Evolutionary conservation across 202 grass and related monocot genomes (phyloP).

Genomic region (Setaria viridis): DNA sequence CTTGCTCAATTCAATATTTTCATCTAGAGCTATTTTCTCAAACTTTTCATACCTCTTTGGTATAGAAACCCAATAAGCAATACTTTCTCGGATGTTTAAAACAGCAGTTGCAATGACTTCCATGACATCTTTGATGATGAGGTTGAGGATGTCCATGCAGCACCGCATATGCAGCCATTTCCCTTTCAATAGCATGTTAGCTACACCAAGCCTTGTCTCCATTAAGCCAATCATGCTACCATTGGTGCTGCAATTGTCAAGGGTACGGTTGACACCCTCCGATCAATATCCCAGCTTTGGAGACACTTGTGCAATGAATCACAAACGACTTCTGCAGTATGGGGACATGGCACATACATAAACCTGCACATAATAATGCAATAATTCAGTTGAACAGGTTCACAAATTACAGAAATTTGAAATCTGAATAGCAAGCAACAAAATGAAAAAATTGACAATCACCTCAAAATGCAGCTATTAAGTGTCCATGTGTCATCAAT

Average conservation of each 20-base stretch:
- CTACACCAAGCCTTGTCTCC: background rate
- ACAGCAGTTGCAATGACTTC: background rate
- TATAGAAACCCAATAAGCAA: background rate
- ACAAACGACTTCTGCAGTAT: background rate
- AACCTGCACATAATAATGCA: background rate
- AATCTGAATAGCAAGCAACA: background rate
- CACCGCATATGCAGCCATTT: background rate
- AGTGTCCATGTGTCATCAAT: conserved; percentile 8
- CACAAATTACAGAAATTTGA: background rate
- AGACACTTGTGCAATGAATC: background rate
- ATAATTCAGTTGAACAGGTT: background rate
- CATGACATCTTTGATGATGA: background rate
- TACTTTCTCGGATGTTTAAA: background rate
- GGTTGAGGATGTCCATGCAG: background rate
- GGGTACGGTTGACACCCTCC: background rate
- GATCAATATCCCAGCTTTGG: background rate
- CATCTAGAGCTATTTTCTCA: background rate
- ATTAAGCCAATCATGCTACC: background rate
- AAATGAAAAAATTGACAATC: background rate
- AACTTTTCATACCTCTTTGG: conserved; percentile 18
- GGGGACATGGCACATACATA: conserved; percentile 1
- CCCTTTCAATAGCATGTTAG: background rate
- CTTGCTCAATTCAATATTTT: background rate
- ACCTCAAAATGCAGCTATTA: background rate
- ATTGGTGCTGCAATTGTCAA: conserved; percentile 3